Percentiles rank a stretch among this genome's conserved stretches.
phyloP scores from a whole-genome alignment of 2,329 filamentous ascomycete genomes.

The Colletotrichum simmondsii region DNA sequence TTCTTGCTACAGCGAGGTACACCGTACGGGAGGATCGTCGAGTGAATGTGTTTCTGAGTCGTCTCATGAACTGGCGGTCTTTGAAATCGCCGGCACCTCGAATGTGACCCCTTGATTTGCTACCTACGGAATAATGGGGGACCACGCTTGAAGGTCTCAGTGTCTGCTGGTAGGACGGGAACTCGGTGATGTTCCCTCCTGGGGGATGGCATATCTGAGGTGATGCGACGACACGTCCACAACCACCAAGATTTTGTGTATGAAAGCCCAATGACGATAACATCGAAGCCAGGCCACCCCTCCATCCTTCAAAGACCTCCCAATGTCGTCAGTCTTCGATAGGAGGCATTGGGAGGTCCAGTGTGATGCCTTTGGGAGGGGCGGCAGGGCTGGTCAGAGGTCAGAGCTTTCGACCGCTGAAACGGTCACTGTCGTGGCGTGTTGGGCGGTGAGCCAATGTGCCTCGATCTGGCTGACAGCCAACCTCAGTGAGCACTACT shows the following conservation, averaged over 20 bases:
- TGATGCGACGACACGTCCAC: neutral
- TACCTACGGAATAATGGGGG: neutral
- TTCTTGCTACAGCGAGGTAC: neutral
- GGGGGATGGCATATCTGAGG: neutral
- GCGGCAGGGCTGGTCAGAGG: slow-evolving; percentile 19
- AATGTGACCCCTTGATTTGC: neutral
- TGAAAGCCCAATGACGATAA: neutral
- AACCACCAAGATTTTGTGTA: neutral
- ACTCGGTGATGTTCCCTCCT: neutral
- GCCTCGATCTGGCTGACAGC: neutral
- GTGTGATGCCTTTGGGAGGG: neutral
- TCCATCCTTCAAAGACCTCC: neutral
- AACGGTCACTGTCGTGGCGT: slow-evolving; percentile 29
- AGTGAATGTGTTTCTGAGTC: slow-evolving; percentile 5
- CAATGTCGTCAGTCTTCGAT: slow-evolving; percentile 12
- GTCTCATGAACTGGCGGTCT: neutral
- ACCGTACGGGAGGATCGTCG: neutral
- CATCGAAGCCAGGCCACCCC: neutral
- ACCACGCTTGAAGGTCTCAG: neutral
- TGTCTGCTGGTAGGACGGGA: neutral
- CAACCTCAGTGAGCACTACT: neutral
- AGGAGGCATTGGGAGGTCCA: neutral
- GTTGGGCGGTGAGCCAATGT: neutral
- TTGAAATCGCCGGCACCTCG: neutral
- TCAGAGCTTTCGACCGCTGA: slow-evolving; percentile 27